Base-by-base conservation (phyloP, 164 flowering plant species). In the Cinnamomum micranthum region DNA sequence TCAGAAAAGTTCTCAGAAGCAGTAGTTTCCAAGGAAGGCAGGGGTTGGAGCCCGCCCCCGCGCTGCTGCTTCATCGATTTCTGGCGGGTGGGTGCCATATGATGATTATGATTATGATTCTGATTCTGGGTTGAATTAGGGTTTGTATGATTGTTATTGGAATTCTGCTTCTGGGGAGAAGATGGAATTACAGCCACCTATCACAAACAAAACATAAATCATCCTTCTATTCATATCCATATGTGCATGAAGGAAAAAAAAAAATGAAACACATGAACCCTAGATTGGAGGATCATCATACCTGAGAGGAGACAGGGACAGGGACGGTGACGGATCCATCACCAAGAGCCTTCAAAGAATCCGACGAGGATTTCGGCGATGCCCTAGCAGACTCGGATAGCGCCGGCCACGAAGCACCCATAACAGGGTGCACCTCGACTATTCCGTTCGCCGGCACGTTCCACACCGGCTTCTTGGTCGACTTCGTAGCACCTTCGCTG, bases 391-490 rank as follows among this genome's bases (percentile, higher is more conserved):
- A 82, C 67, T 89, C 90, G n/a, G 92, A 87, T 2, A 92, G 81
- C 55, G 92, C 89, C 11, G 97, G 97, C 94, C 97, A 90, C 20
- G 89, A 79, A 9, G 63, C 70, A 31, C 90, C 91, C 55, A 87
- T 93, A 86, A 92, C 77, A 12, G 76, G 79, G 4, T 70, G 58
- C 64, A 50, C 76, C 73, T 85, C 91, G 13, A 79, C 80, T 62
- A 71, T 86, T 27, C 84, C 90, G n/a, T 84, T 85, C 1, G 82
- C 52, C 1, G 87, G 91, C 71, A 82, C 90, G 63, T 86, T 89
- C 97, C 97, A 92, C n/a, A 85, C 97, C 12, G 86, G 88, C 81
- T 86, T 89, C 82, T 86, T n/a, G n/a, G n/a, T 71, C 17, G 65
- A 88, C 6, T 75, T 73, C 65, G 66, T 68, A 74, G 67, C 84